A percentile compares a stretch with the other conserved stretches of the same genome.
Evolutionary conservation across 2,329 filamentous ascomycete genomes (phyloP).

Genomic region (Diaporthe sp.): DNA sequence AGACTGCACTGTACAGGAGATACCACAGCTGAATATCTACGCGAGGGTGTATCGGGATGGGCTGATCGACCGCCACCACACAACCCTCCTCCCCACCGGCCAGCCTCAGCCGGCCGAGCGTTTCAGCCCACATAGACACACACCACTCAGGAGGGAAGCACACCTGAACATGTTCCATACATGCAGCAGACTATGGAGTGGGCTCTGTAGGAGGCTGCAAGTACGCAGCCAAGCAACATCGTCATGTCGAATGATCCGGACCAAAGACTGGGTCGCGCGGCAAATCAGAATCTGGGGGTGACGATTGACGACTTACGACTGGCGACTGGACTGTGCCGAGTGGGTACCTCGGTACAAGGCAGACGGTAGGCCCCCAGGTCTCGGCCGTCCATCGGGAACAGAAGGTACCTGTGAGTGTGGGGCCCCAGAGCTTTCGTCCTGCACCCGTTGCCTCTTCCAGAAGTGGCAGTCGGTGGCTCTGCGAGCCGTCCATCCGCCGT

Average conservation of each 20-base stretch:
- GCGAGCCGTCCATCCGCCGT: conserved; percentile 30
- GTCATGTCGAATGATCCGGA: conserved; percentile 27
- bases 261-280: conserved; percentile 24
- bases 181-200: background rate
- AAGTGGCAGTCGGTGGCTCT: background rate
- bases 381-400: conserved; percentile 25
- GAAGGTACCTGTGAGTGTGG: conserved; percentile 29
- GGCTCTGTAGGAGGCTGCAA: background rate
- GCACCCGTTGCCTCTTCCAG: background rate
- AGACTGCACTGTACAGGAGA: background rate
- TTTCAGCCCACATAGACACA: conserved; percentile 26
- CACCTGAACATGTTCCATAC: background rate
- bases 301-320: background rate
- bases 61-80: conserved; percentile 4
- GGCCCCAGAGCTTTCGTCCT: conserved; percentile 16
- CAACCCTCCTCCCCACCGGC: background rate
- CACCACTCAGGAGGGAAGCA: too few relatives aligned
- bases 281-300: conserved; percentile 27
- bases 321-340: background rate
- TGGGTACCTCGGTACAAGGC: background rate
- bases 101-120: conserved; percentile 26
- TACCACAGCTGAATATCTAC: background rate
- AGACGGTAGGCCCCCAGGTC: conserved; percentile 10
- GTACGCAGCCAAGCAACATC: conserved; percentile 2
- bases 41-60: conserved; percentile 29